Evolutionary conservation across 140 eudicot species (phyloP), one percentile per base, ranked within the genome.

Genomic region (Erigeron philadelphicus): DNA sequence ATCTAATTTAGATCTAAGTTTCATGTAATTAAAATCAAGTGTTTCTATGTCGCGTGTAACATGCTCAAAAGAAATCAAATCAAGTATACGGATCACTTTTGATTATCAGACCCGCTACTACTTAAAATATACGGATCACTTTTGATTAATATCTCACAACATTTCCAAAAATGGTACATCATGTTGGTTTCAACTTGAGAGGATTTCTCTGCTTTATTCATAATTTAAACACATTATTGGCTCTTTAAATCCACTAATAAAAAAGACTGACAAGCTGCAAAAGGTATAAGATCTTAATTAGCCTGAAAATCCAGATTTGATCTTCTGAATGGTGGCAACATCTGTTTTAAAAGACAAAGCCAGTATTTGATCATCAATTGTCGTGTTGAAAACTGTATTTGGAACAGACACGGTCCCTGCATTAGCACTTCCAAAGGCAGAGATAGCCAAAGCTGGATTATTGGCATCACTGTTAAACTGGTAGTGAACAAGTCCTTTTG

Each of bases 401-500:
- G 70, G 76, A 49, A 72, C 70, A 7, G 76, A 60, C 15, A 72
- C 61, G 6, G 76, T 72, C 38, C 76, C 70, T 5, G 76, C 42
- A 16, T 12, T 72, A 5, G 62, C 69, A 72, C 76, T 72, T 8
- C 76, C 70, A 49, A 72, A 72, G 5, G 76, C 70, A 3, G 69
- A 72, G 4, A 72, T 31, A 13, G 62, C 76, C 62, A 72, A 19
- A 31, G 76, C 76, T 5, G 52, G 76, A 48, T 35, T 11, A n/a
- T 15, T 15, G 11, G 62, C 35, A 17, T 50, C 43, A 9, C 16
- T 7, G 7, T 73, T 73, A 41, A 31, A 73, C 45, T 73, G 77
- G 35, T 63, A 63, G 17, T 73, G 70, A 62, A 73, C 77, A 63
- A 73, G 77, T 62, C 76, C 72, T 64, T 71, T 71, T 12, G 68